Percentiles rank a stretch among this genome's conserved stretches.
Evolutionary conservation across 2,329 filamentous ascomycete species (phyloP).

Genomic region (Elsinoe fawcettii): DNA sequence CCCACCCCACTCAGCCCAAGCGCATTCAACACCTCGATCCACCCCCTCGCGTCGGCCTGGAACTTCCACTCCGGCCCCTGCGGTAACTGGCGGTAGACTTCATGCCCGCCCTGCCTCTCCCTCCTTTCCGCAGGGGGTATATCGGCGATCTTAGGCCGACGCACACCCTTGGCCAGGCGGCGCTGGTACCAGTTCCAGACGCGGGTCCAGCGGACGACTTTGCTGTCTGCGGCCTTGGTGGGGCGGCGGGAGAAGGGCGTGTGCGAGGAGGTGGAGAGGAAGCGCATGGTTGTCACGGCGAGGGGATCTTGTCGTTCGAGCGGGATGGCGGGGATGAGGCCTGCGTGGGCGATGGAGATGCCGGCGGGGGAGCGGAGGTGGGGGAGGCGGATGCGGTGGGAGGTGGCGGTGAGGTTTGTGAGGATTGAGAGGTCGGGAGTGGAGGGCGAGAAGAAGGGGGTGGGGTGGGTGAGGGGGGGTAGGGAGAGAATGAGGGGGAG

Average conservation of each 20-base stretch:
- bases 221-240: constrained; percentile 33
- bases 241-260: constrained; percentile 45
- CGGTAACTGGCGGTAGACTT: background rate
- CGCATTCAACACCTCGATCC: background rate
- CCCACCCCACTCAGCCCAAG: background rate
- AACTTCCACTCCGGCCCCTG: background rate
- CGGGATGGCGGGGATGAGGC: constrained; percentile 67
- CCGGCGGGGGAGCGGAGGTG: background rate
- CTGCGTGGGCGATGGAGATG: constrained; percentile 74
- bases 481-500: constrained; percentile 33
- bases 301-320: constrained; percentile 66
- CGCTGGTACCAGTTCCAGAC: constrained; percentile 26
- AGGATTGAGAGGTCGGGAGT: background rate
- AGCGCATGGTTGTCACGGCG: constrained; percentile 88
- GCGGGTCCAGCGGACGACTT: constrained; percentile 55
- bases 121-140: background rate
- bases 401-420: background rate
- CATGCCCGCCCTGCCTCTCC: background rate
- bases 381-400: constrained; percentile 11
- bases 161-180: constrained; percentile 10
- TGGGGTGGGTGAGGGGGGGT: constrained; percentile 21
- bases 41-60: background rate
- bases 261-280: constrained; percentile 57
- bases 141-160: background rate
- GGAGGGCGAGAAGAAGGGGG: background rate